Conservation (phyloP, 164 flowering plant species). For the Pachysandra terminalis region DNA sequence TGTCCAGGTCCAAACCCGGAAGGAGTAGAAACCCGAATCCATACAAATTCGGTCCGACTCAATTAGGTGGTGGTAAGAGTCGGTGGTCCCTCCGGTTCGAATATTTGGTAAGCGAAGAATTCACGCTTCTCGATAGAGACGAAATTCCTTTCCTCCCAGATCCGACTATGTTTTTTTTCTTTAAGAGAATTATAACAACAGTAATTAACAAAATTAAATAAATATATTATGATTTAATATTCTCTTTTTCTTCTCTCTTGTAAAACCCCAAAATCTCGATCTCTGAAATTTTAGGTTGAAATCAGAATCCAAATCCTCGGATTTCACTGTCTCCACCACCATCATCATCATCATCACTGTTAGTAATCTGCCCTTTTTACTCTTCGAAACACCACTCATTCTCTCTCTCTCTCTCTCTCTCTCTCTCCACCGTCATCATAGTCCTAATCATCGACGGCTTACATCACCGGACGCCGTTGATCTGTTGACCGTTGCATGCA, state of each 20-base stretch:
- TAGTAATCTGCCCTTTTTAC: background rate
- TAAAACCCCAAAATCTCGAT: constrained; percentile 17
- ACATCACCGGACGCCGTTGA: background rate
- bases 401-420: background rate
- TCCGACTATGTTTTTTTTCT: no score
- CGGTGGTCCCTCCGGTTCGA: constrained; percentile 6
- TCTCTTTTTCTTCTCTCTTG: constrained; percentile 4
- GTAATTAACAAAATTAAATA: background rate
- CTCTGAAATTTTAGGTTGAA: constrained; percentile 1
- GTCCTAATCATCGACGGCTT: background rate
- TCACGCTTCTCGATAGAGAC: constrained; percentile 33
- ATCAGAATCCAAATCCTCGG: background rate
- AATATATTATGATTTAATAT: background rate
- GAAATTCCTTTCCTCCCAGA: constrained; percentile 42
- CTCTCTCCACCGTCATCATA: no score
- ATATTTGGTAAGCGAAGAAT: constrained; percentile 32
- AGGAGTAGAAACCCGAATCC: no score
- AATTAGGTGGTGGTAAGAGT: background rate
- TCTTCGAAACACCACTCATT: constrained; percentile 17
- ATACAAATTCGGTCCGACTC: background rate
- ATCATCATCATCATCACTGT: background rate
- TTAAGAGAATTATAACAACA: no score
- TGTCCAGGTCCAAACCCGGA: no score
- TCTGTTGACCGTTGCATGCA: background rate
- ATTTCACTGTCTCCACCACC: constrained; percentile 1